Conservation (phyloP, 192 early-diverging fungal species). For the Chytriomyces sp. region DNA sequence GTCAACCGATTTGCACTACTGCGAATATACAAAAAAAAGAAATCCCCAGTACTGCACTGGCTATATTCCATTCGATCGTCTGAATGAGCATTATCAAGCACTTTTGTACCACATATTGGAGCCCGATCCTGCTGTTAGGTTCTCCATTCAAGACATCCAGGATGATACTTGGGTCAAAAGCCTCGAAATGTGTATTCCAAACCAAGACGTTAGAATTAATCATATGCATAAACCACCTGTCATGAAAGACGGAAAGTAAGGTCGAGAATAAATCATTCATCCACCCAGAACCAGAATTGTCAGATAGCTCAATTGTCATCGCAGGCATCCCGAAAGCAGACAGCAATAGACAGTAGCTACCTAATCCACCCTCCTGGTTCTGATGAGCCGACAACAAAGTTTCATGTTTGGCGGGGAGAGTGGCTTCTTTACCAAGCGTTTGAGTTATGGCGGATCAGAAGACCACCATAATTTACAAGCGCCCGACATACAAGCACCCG, state of each 20-base stretch:
- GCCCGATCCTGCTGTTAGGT: constrained; percentile 36
- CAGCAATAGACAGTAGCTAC: too few relatives aligned
- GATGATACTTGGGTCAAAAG: constrained; percentile 41
- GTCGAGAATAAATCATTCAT: too few relatives aligned
- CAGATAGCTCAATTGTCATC: too few relatives aligned
- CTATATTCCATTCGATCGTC: constrained; percentile 71
- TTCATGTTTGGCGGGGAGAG: too few relatives aligned
- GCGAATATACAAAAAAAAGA: constrained; percentile 23
- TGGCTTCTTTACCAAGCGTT: too few relatives aligned
- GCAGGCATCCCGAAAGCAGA: too few relatives aligned
- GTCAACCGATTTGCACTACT: constrained; percentile 40
- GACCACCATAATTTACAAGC: too few relatives aligned
- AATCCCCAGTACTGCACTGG: constrained; percentile 25
- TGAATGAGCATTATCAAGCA: constrained; percentile 58
- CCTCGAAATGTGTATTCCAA: constrained; percentile 32
- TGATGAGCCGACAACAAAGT: too few relatives aligned
- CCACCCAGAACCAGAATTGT: too few relatives aligned
- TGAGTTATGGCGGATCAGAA: too few relatives aligned
- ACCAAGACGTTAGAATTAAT: neutral
- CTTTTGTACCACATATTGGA: constrained; percentile 60
- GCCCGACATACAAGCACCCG: too few relatives aligned
- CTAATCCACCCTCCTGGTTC: too few relatives aligned
- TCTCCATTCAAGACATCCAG: constrained; percentile 27
- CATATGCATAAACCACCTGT: constrained; percentile 1
- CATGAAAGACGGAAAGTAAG: neutral